Evolutionary conservation across 106 monocot genomes (phyloP).

Genomic region (Allium cepa): DNA sequence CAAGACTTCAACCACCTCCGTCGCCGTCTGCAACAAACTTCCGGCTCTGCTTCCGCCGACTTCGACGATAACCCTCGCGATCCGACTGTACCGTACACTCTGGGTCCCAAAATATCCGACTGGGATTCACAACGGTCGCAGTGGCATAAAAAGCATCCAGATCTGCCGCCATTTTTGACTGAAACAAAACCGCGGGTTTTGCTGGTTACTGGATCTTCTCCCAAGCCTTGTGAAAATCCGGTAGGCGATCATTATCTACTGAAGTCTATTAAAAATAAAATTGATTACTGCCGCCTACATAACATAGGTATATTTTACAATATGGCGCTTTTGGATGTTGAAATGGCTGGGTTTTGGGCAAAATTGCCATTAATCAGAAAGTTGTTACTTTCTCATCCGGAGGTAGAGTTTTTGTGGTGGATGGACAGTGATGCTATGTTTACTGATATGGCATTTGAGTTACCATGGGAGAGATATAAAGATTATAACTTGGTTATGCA

Average conservation of each 20-base stretch:
- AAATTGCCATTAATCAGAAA: slow-evolving; percentile 83
- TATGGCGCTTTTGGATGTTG: slow-evolving; percentile 85
- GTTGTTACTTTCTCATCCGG: slow-evolving; percentile 79
- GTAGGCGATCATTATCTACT: slow-evolving; percentile 86
- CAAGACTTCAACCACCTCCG: slow-evolving; percentile 63
- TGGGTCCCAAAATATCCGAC: slow-evolving; percentile 72
- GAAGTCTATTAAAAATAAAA: slow-evolving; percentile 96
- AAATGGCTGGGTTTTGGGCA: slow-evolving; percentile 99
- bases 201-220: slow-evolving; percentile 76
- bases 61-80: slow-evolving; percentile 29
- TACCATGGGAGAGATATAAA: slow-evolving; percentile 77
- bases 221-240: slow-evolving; percentile 89
- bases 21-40: slow-evolving; percentile 19
- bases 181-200: slow-evolving; percentile 60
- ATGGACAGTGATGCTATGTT: slow-evolving; percentile 98
- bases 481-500: slow-evolving; percentile 71
- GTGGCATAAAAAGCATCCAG: slow-evolving; percentile 55
- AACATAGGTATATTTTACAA: slow-evolving; percentile 88
- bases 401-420: slow-evolving; percentile 94
- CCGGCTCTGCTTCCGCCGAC: neutral
- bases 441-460: slow-evolving; percentile 96
- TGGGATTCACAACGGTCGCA: slow-evolving; percentile 61
- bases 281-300: slow-evolving; percentile 91
- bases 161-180: slow-evolving; percentile 39
- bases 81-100: slow-evolving; percentile 46